Evolutionary conservation across 768 basidiomycete species (phyloP).

Genomic region (Agaricus sinodeliciosus): DNA sequence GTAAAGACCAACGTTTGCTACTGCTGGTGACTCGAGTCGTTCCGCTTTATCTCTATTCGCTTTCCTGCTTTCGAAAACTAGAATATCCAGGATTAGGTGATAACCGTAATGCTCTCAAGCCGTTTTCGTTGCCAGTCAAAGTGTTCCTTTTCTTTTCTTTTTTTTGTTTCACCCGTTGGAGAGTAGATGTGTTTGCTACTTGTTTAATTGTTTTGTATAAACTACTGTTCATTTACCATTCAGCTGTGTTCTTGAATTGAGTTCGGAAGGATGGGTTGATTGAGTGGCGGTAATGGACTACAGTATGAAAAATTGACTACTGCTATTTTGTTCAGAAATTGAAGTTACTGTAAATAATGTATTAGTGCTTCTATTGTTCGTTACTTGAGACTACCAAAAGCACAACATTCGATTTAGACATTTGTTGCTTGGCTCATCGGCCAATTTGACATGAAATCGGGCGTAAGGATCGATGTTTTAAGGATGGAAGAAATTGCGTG

Average conservation of each 20-base stretch:
- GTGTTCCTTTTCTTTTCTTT: neutral
- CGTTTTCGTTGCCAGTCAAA: slow-evolving; percentile 1
- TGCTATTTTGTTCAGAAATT: neutral
- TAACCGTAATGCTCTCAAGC: neutral
- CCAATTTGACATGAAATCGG: too few species aligned
- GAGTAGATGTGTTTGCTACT: slow-evolving; percentile 9
- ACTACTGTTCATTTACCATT: slow-evolving; percentile 1
- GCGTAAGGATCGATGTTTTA: too few species aligned
- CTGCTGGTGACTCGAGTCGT: slow-evolving; percentile 2
- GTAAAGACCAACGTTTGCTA: neutral
- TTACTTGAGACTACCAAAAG: too few species aligned
- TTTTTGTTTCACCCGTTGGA: neutral
- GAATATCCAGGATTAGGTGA: neutral
- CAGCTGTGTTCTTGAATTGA: neutral
- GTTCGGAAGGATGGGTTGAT: neutral
- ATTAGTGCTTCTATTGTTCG: too few species aligned
- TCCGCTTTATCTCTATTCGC: neutral
- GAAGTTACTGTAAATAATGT: too few species aligned
- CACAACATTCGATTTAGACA: too few species aligned
- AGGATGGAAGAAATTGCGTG: too few species aligned
- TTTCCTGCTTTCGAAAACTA: slow-evolving; percentile 7
- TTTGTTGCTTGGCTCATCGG: too few species aligned
- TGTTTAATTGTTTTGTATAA: neutral
- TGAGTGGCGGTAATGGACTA: neutral
- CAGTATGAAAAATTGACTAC: neutral